Percentiles rank a stretch among this genome's conserved stretches.
These are phyloP conservation scores for Oleoguttula mirabilis DNA, from an alignment of 495 filamentous ascomycete genomes.

Conservation along the genomic window DNA sequence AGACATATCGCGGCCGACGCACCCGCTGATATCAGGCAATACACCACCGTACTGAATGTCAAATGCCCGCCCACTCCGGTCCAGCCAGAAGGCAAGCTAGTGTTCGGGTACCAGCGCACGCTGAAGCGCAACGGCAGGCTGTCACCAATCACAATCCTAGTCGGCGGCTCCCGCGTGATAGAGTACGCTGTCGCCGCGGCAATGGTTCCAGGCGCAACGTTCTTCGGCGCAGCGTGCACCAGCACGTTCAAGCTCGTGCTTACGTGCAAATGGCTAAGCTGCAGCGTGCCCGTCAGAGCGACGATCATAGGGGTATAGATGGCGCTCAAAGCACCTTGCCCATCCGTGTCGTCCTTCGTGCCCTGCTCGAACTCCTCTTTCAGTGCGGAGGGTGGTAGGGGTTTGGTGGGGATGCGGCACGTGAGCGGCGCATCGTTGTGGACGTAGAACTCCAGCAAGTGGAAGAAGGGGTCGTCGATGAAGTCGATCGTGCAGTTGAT, in stretches of 20 bases:
- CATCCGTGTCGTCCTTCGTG: constrained; percentile 13
- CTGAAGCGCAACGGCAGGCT: constrained; percentile 66
- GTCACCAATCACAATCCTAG: constrained; percentile 74
- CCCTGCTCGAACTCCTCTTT: constrained; percentile 14
- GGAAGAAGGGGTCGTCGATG: constrained; percentile 81
- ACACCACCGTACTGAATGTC: constrained; percentile 54
- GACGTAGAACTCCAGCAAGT: constrained; percentile 96
- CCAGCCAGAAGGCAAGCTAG: constrained; percentile 44
- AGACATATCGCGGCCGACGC: constrained; percentile 42
- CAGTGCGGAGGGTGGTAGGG: constrained; percentile 32
- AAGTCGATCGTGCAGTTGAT: constrained; percentile 84
- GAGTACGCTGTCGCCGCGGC: constrained; percentile 79
- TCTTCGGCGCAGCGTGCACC: constrained; percentile 53
- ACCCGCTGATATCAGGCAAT: constrained; percentile 46
- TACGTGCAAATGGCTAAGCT: constrained; percentile 82
- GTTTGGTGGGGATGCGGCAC: constrained; percentile 78
- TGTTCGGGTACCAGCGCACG: constrained; percentile 75
- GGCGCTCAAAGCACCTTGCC: constrained; percentile 24
- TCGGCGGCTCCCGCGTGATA: constrained; percentile 44
- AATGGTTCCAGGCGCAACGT: constrained; percentile 50
- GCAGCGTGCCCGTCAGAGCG: constrained; percentile 76
- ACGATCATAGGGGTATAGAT: constrained; percentile 61
- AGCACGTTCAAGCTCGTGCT: constrained; percentile 78
- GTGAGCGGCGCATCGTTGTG: constrained; percentile 89
- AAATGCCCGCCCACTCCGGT: constrained; percentile 53